phyloP scores from a whole-genome alignment of 495 filamentous ascomycete genomes.

The Xanthoparmelia taractica region DNA sequence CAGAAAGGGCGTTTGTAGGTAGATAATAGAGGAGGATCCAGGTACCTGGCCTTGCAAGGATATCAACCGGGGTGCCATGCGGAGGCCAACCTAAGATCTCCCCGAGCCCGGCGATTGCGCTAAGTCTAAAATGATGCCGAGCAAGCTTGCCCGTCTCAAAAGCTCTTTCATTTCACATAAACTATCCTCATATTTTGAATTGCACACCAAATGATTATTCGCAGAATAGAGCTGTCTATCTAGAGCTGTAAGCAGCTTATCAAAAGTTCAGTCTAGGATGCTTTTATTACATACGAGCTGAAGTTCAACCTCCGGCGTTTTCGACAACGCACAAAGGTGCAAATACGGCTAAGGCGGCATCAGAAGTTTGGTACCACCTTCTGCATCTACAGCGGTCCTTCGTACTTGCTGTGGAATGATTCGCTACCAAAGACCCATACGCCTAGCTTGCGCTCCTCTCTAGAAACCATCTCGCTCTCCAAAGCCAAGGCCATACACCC shows the following conservation, averaged over 20 bases:
- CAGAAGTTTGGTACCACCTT: not conserved
- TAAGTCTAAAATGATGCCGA: not conserved
- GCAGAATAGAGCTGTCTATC: not conserved
- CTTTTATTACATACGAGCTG: not conserved
- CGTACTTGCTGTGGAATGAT: not conserved
- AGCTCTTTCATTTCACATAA: not conserved
- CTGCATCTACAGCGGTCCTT: not conserved
- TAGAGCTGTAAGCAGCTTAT: not conserved
- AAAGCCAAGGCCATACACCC: not conserved
- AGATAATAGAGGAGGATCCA: not conserved
- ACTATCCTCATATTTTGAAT: too few species aligned
- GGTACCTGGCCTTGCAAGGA: not conserved
- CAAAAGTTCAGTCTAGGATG: not conserved
- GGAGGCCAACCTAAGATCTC: not conserved
- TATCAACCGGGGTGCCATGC: not conserved
- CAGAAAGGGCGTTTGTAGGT: not conserved
- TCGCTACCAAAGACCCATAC: not conserved
- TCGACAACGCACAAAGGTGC: constrained; percentile 4
- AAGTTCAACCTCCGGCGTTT: not conserved
- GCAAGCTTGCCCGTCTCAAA: not conserved
- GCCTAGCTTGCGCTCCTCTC: not conserved
- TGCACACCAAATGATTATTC: not conserved
- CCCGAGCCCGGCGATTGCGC: not conserved
- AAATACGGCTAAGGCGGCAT: not conserved
- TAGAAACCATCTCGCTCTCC: not conserved